Base-by-base conservation (phyloP, 495 filamentous ascomycete genomes). In the Penicillium samsonianum region DNA sequence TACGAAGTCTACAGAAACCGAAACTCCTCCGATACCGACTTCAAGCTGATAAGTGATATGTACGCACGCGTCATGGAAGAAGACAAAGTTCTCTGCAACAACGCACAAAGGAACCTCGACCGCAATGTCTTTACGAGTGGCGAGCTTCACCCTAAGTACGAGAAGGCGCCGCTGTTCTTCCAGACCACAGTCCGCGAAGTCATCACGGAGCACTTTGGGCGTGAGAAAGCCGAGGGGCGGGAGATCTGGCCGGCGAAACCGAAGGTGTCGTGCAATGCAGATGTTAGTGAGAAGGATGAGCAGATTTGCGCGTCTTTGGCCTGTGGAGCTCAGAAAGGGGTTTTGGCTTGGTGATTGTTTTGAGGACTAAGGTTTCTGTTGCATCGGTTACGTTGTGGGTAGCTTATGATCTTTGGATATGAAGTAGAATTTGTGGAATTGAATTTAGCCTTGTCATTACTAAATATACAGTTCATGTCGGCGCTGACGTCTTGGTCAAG, bases 1-100 rank as follows among this genome's bases (percentile, higher is more conserved):
- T 81, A 80, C 61, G 75, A 83, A 57, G 69, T 82, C 47, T 80
- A 72, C 61, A 68, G 76, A n/a, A 75, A 78, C 66, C 73, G 73
- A 53, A 60, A 73, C 41, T 67, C 72, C 22, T 61, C 67, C 1
- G 74, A 77, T 9, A 67, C 72, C 10, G 69, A 78, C 10, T 79
- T 80, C 64, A 50, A 70, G 14, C 58, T 67, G 8, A 72, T 79
- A 60, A 71, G 65, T 48, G 53, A 73, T 0, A 69, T 80, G 50
- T 80, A 78, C 55, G 75, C 70, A 50, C 74, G 69, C 0, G 68
- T 80, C 43, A 71, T 77, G 69, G 51, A 59, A 1, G 76, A 82
- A 61, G 78, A 82, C 64, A 79, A 79, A 49, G 63, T 72, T 16
- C 74, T 80, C 19, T 80, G 78, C 63, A 66, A 67, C 47, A 61